These are phyloP conservation scores for Fonsecaea multimorphosa DNA, from an alignment of 2,329 filamentous ascomycete genomes.

Conservation along the genomic window DNA sequence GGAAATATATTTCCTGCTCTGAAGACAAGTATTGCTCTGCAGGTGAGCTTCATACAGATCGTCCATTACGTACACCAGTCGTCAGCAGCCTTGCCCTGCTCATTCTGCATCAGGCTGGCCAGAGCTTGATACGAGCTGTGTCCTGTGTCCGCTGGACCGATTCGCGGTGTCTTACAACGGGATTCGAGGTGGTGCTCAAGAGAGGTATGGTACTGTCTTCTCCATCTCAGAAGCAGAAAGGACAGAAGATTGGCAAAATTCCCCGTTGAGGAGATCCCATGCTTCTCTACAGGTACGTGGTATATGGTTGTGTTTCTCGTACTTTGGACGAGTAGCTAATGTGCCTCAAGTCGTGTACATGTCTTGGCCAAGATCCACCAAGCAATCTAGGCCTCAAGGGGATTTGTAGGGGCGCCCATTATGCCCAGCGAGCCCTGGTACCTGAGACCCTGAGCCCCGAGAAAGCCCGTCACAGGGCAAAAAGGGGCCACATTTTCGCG, in stretches of 20 bases:
- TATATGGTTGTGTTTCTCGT: background rate
- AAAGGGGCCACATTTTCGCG: background rate
- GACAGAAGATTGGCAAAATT: background rate
- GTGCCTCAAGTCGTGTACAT: background rate
- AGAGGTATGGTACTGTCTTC: background rate
- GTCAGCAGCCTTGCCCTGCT: background rate
- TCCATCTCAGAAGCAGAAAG: background rate
- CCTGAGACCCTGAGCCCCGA: background rate
- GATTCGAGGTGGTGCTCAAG: background rate
- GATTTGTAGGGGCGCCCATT: background rate
- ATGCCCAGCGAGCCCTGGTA: too few species aligned
- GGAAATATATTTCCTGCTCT: background rate
- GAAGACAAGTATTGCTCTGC: background rate
- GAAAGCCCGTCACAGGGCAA: background rate
- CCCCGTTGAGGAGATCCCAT: background rate
- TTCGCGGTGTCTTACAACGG: background rate
- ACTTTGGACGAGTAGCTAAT: background rate
- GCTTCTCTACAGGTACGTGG: background rate
- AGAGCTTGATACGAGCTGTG: background rate
- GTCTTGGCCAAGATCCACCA: background rate
- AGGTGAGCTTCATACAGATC: background rate
- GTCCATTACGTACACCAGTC: background rate
- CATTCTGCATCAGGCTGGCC: background rate
- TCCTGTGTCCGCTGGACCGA: conserved; percentile 5
- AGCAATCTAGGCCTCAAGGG: background rate